These are phyloP conservation scores for Candida odintsovae DNA, from an alignment of 805 yeast species.

Conservation along the genomic window DNA sequence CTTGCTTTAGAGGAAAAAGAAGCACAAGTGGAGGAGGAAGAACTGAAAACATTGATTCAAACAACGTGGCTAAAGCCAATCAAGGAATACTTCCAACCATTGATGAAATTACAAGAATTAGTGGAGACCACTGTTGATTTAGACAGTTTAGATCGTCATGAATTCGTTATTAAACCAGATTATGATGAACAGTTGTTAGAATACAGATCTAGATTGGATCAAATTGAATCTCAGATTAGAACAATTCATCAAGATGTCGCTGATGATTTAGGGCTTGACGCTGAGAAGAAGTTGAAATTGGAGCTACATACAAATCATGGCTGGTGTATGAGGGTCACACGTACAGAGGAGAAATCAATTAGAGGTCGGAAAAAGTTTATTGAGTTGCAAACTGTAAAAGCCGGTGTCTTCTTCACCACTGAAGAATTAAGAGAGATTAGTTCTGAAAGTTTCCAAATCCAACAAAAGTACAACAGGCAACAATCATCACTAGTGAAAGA, in stretches of 20 bases:
- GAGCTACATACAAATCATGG: slow-evolving; percentile 88
- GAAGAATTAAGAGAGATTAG: slow-evolving; percentile 54
- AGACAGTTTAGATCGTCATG: slow-evolving; percentile 73
- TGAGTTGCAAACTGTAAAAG: slow-evolving; percentile 88
- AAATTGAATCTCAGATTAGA: slow-evolving; percentile 48
- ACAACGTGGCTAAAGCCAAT: slow-evolving; percentile 57
- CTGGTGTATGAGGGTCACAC: slow-evolving; percentile 90
- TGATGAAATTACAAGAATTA: slow-evolving; percentile 70
- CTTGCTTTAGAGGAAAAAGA: slow-evolving; percentile 42
- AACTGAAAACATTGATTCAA: slow-evolving; percentile 33
- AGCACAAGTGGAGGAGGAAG: slow-evolving; percentile 27
- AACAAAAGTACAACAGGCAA: slow-evolving; percentile 62
- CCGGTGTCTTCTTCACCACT: slow-evolving; percentile 92
- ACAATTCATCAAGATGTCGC: slow-evolving; percentile 59
- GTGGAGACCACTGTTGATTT: slow-evolving; percentile 92
- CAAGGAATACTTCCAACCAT: slow-evolving; percentile 38
- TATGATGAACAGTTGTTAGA: slow-evolving; percentile 72
- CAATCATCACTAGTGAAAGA: slow-evolving; percentile 79
- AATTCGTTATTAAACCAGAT: slow-evolving; percentile 82
- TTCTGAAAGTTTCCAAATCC: slow-evolving; percentile 49
- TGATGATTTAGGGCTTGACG: slow-evolving; percentile 72
- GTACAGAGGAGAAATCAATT: slow-evolving; percentile 79
- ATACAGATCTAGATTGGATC: slow-evolving; percentile 53
- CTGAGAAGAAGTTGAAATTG: slow-evolving; percentile 82
- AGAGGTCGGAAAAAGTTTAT: slow-evolving; percentile 55